Evolutionary conservation across 345 rosid species (phyloP), one percentile per base, ranked within the genome.

Genomic region (Salix exigua): DNA sequence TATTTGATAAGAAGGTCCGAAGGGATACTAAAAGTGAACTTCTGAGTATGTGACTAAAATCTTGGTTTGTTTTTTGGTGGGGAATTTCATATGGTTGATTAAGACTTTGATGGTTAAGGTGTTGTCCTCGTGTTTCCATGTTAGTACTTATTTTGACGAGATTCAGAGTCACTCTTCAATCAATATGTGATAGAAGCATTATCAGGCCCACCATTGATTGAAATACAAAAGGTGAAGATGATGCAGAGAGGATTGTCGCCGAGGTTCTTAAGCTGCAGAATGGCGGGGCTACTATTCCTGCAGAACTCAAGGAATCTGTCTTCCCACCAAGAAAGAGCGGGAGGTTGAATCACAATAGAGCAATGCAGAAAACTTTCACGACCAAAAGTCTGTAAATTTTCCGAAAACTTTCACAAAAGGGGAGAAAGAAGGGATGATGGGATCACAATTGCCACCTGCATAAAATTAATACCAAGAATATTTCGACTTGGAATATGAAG

Each of bases 401-500:
- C 91, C 0, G 76, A 17, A 21, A 74, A 18, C 62, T 77, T 3
- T 75, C 86, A 17, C 87, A 76, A 85, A 81, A 70, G 73, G 55
- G 3, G 78, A 78, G 66, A 85, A 75, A 23, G 42, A 55, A 21
- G 18, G 3, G 85, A 81, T 3, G 73, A 71, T 0, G 90, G 87
- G 73, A 90, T 96, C 53, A 83, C 86, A 3, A 86, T 93, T 67
- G 90, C 26, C 82, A 90, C 40, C 73, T 96, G 73, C 97, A 92
- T 25, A 92, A 85, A 81, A 83, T 96, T 71, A 96, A 89, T 65
- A 79, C 81, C 14, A 88, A 86, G 89, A 96, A 96, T 35, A 70
- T 96, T 11, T 96, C 98, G 0, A 98, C 99, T 26, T 96, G 99
- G 99, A 93, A 90, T 68, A 96, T 96, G 99, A 96, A 96, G 88